Percentiles rank a stretch among this genome's conserved stretches.
Evolutionary conservation across 78 protist genomes (phyloP).

Genomic region (Emiliania huxleyi): DNA sequence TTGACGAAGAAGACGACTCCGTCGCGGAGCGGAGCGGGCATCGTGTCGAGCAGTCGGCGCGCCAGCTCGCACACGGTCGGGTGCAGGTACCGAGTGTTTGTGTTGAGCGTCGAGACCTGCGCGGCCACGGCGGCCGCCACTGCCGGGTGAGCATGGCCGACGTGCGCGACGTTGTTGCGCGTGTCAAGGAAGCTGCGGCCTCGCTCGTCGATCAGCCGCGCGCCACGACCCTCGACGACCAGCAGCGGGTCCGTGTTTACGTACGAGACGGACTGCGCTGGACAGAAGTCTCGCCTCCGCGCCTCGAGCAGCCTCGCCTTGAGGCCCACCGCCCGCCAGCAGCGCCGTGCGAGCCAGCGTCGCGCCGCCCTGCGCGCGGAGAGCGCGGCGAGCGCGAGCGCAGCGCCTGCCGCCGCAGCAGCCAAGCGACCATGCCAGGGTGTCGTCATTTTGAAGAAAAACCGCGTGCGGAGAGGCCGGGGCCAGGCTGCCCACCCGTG

Average conservation of each 20-base stretch:
- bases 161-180: not conserved
- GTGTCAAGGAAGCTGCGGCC: not conserved
- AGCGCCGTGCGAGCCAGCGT: too few relatives aligned
- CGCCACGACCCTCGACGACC: not conserved
- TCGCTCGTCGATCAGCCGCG: not conserved
- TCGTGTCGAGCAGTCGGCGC: not conserved
- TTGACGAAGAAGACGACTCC: conserved; percentile 63
- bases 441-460: too few relatives aligned
- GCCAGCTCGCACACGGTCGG: conserved; percentile 17
- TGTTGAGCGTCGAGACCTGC: conserved; percentile 58
- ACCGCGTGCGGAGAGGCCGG: too few relatives aligned
- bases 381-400: too few relatives aligned
- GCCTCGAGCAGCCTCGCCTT: not conserved
- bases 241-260: conserved; percentile 1
- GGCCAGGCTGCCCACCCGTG: too few relatives aligned
- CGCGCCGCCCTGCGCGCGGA: too few relatives aligned
- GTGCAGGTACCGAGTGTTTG: conserved; percentile 75
- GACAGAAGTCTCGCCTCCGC: not conserved
- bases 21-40: not conserved
- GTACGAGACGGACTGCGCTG: conserved; percentile 5
- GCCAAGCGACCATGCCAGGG: too few relatives aligned
- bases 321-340: too few relatives aligned
- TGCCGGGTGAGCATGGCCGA: not conserved
- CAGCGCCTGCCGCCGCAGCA: too few relatives aligned
- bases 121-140: not conserved